Evolutionary conservation across 192 early-diverging fungal species (phyloP), one percentile per base, ranked within the genome.

Genomic region (Entrophospora sp.): DNA sequence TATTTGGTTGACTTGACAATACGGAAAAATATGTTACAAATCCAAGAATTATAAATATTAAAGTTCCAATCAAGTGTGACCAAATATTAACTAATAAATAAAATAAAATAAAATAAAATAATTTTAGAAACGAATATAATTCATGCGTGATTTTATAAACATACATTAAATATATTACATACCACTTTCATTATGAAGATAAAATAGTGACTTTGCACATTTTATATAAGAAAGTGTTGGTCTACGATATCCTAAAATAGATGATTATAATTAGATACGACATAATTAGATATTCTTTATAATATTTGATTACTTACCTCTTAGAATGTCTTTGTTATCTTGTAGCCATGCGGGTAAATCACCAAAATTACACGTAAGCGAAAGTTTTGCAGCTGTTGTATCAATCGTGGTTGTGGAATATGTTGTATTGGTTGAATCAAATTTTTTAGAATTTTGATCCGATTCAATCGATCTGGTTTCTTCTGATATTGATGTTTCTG

Each of bases 1-100:
- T 70, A 12, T 82, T 83, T 18, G 77, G 68, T 25, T 77, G 71
- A 7, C 61, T 34, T 5, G 69, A 61, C 9, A 78, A 44, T 10
- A 74, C 55, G 61, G 72, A 66, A 71, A 77, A 74, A 58, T 83
- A 75, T 35, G 74, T 70, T 24, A 68, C 35, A 4, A 83, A 69
- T 40, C 78, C 77, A 42, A 86, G 69, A 9, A 69, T 56, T 42
- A 80, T 62, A 67, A 94, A 85, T 1, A 60, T 66, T 31, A 87
- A 34, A 0, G 85, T 79, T 24, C 91, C 95, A 9, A 88, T n/a
- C 1, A 91, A 65, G 66, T 97, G 95, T 14, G 89, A 82, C 79
- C 89, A 89, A 56, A 97, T 89, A 72, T 97, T 97, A 44, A 85
- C 82, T 85, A 48, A 1, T 30, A n/a, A n/a, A n/a, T n/a, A 28